Conservation (phyloP, 179 eudicot species). For the Silene noctiflora region DNA sequence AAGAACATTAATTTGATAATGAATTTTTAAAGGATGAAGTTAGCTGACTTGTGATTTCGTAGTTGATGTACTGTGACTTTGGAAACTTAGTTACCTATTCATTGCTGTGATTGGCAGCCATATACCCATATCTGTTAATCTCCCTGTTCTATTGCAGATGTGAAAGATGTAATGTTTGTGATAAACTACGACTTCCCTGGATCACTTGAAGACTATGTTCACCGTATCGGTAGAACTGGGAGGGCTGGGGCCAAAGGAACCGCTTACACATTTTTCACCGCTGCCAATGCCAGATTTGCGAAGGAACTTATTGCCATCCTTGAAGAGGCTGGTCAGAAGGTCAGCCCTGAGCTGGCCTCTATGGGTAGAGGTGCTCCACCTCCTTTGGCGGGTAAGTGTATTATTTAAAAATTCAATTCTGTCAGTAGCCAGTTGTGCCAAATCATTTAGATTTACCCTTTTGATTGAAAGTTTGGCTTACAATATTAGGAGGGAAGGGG, state of each 20-base stretch:
- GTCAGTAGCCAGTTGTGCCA: neutral
- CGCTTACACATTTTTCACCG: conserved; percentile 88
- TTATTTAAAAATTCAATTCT: neutral
- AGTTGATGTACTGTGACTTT: neutral
- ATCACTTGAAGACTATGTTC: conserved; percentile 93
- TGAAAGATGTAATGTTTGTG: conserved; percentile 93
- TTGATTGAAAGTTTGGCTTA: too few relatives aligned
- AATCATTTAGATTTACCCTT: neutral
- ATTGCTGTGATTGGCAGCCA: neutral
- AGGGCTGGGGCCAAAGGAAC: conserved; percentile 97
- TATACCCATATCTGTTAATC: neutral
- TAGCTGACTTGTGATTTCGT: neutral
- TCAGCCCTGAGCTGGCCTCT: conserved; percentile 65
- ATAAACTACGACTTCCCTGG: conserved; percentile 95
- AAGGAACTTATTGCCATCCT: conserved; percentile 82
- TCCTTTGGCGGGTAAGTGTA: conserved; percentile 42
- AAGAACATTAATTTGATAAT: neutral
- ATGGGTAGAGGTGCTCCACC: conserved; percentile 69
- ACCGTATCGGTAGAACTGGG: conserved; percentile 96
- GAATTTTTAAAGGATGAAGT: neutral
- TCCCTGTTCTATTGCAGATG: conserved; percentile 49
- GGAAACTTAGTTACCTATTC: neutral
- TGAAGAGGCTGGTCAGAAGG: conserved; percentile 91
- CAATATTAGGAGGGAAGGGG: too few relatives aligned
- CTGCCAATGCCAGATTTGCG: conserved; percentile 78